These are phyloP conservation scores for Leptodermis oblonga DNA, from an alignment of 257 asterid genomes.

Conservation along the genomic window DNA sequence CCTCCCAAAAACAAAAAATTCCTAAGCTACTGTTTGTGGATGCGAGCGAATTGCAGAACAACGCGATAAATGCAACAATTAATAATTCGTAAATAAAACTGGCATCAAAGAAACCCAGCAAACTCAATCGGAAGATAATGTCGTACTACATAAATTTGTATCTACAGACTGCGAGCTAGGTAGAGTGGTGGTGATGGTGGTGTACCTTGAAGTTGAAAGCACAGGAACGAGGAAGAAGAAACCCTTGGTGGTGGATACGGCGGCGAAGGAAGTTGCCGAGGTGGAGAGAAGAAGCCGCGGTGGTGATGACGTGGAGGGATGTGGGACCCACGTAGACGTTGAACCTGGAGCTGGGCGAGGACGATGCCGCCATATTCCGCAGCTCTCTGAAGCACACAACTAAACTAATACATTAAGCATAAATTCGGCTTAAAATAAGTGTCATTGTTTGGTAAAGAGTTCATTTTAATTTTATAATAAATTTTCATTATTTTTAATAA, in stretches of 20 bases:
- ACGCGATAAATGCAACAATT: neutral
- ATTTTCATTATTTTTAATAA: too few species aligned
- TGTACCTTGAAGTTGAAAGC: slow-evolving; percentile 43
- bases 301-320: slow-evolving; percentile 32
- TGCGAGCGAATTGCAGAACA: neutral
- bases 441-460: too few species aligned
- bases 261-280: slow-evolving; percentile 46
- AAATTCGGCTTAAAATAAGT: too few species aligned
- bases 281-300: slow-evolving; percentile 65
- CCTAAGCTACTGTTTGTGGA: too few species aligned
- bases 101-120: neutral
- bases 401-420: too few species aligned
- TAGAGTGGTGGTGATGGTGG: neutral
- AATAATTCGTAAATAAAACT: neutral
- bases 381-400: too few species aligned
- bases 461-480: too few species aligned
- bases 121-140: neutral
- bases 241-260: slow-evolving; percentile 38
- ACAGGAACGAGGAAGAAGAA: slow-evolving; percentile 46
- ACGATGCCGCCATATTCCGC: slow-evolving; percentile 50
- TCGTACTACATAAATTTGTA: too few species aligned
- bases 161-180: neutral
- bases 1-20: too few species aligned
- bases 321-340: slow-evolving; percentile 28
- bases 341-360: slow-evolving; percentile 41